Conservation (phyloP, 352 stramenopile species). For the Phytophthora pluvialis region DNA sequence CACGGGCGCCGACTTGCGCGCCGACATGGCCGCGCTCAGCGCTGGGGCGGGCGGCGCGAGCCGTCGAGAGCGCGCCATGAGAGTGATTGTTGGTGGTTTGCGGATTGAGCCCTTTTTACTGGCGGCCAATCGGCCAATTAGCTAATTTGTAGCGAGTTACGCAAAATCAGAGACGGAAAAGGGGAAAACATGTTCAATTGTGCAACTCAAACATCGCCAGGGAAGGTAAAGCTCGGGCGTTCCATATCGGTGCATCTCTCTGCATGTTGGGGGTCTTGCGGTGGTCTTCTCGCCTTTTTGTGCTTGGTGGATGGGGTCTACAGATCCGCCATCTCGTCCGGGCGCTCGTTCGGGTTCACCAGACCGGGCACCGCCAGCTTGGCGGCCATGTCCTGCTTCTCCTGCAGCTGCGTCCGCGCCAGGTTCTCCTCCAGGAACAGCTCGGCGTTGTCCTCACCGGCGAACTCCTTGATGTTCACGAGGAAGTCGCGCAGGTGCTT, state of each 20-base stretch:
- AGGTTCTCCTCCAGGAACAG: constrained; percentile 97
- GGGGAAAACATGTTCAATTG: constrained; percentile 20
- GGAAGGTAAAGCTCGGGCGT: background rate
- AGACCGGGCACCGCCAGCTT: constrained; percentile 91
- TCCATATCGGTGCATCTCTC: constrained; percentile 31
- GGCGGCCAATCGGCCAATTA: constrained; percentile 2
- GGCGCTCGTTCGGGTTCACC: constrained; percentile 91
- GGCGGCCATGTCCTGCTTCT: constrained; percentile 85
- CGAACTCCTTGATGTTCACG: constrained; percentile 99
- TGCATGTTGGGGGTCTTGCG: constrained; percentile 19
- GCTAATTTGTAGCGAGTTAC: constrained; percentile 13
- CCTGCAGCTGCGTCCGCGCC: constrained; percentile 82
- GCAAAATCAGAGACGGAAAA: constrained; percentile 1
- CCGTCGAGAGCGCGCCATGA: constrained; percentile 19
- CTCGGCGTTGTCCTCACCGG: constrained; percentile 96
- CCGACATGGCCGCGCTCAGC: constrained; percentile 12
- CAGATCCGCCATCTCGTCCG: constrained; percentile 90
- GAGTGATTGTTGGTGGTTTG: constrained; percentile 10
- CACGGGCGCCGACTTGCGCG: constrained; percentile 36
- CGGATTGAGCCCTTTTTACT: background rate
- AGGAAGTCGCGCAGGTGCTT: constrained; percentile 99
- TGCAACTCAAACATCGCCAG: constrained; percentile 15
- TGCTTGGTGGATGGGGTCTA: constrained; percentile 30
- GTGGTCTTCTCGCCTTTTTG: constrained; percentile 1
- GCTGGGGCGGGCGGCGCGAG: background rate